These are phyloP conservation scores for Tricholoma saponaceum DNA, from an alignment of 768 basidiomycete genomes.

Conservation along the genomic window DNA sequence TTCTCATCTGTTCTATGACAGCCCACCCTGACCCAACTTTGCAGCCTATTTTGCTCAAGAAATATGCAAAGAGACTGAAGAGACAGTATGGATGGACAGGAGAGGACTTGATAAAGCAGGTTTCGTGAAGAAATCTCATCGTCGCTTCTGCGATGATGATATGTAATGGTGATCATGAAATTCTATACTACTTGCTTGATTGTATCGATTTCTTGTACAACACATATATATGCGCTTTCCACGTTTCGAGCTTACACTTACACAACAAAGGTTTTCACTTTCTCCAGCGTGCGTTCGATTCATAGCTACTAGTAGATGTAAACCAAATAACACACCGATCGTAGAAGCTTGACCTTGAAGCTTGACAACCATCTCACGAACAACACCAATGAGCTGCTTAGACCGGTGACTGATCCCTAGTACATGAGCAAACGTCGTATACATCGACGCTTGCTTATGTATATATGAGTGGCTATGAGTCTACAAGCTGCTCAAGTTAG, in stretches of 20 bases:
- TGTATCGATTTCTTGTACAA: not conserved
- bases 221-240: not conserved
- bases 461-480: no score
- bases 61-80: slow-evolving; percentile 56
- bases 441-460: no score
- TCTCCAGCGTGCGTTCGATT: no score
- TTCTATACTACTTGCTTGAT: not conserved
- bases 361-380: no score
- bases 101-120: slow-evolving; percentile 34
- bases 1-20: slow-evolving; percentile 21
- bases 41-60: slow-evolving; percentile 41
- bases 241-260: slow-evolving; percentile 6
- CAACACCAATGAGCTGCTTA: no score
- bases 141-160: not conserved
- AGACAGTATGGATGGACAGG: slow-evolving; percentile 64
- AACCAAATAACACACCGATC: no score
- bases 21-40: slow-evolving; percentile 76
- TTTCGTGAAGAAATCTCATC: slow-evolving; percentile 1
- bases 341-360: no score
- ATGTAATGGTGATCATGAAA: not conserved
- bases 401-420: no score
- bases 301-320: no score
- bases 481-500: no score
- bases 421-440: no score
- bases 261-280: slow-evolving; percentile 36